phyloP scores from a whole-genome alignment of 129 eudicot genomes.

The Centella asiatica region DNA sequence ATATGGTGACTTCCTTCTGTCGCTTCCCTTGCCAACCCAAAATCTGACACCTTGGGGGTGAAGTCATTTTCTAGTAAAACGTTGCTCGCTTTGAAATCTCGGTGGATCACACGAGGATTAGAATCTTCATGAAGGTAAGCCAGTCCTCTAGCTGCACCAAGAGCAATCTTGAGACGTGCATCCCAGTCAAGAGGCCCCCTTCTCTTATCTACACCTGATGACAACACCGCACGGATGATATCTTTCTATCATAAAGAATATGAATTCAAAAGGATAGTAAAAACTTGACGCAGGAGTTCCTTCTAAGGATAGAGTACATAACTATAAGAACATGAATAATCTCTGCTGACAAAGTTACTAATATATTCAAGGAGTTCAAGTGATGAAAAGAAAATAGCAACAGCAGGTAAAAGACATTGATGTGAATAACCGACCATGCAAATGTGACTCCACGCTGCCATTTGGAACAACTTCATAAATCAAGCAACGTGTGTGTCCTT shows the following conservation, averaged over 20 bases:
- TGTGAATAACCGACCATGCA: constrained; percentile 60
- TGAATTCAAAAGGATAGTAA: too few species aligned
- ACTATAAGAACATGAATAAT: too few species aligned
- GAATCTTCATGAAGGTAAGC: constrained; percentile 99
- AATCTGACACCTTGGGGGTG: constrained; percentile 97
- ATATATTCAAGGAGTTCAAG: too few species aligned
- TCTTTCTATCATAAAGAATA: background rate
- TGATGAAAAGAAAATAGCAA: too few species aligned
- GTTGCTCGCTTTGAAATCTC: constrained; percentile 92
- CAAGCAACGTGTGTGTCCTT: constrained; percentile 90
- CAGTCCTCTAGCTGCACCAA: constrained; percentile 95
- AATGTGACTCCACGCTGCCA: constrained; percentile 94
- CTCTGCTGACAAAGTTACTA: too few species aligned
- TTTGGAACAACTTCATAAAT: constrained; percentile 86
- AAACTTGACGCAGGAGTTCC: too few species aligned
- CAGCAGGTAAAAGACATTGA: constrained; percentile 8
- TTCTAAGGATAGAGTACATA: too few species aligned
- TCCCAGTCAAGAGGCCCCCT: constrained; percentile 86
- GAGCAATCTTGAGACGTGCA: constrained; percentile 84
- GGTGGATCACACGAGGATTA: constrained; percentile 96
- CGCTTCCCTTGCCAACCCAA: constrained; percentile 94
- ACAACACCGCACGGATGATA: constrained; percentile 16
- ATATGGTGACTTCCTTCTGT: constrained; percentile 92
- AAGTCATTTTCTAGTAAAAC: constrained; percentile 82
- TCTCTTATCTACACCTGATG: constrained; percentile 59